phyloP scores from a whole-genome alignment of 805 yeast species.

The Diddensiella caesifluorescens region DNA sequence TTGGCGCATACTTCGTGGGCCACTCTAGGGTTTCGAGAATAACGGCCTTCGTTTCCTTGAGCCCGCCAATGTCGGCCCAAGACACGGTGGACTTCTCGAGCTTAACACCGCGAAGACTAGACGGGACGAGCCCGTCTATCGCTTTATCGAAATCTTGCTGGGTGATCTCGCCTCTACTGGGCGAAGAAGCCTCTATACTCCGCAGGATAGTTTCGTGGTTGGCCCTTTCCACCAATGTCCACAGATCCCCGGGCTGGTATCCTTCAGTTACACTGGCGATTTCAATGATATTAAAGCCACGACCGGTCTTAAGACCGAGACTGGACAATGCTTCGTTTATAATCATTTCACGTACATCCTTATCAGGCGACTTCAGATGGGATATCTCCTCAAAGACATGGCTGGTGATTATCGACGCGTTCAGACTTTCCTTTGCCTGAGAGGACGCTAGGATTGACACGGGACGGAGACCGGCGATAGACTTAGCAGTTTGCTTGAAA shows the following conservation, averaged over 20 bases:
- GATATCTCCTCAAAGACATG: slow-evolving; percentile 65
- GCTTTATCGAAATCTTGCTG: slow-evolving; percentile 49
- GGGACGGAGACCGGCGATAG: slow-evolving; percentile 37
- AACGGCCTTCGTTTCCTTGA: slow-evolving; percentile 65
- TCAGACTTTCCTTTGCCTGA: slow-evolving; percentile 58
- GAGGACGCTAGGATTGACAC: slow-evolving; percentile 60
- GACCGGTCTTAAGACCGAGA: slow-evolving; percentile 34
- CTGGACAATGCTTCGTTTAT: slow-evolving; percentile 39
- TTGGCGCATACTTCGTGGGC: slow-evolving; percentile 96
- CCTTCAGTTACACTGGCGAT: slow-evolving; percentile 76
- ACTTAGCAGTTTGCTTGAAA: slow-evolving; percentile 44
- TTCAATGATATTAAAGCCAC: slow-evolving; percentile 44
- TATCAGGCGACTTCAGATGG: slow-evolving; percentile 63
- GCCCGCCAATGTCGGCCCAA: slow-evolving; percentile 91
- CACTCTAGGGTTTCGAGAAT: slow-evolving; percentile 87
- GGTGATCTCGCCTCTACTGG: slow-evolving; percentile 6
- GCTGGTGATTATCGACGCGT: slow-evolving; percentile 54
- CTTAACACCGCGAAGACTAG: slow-evolving; percentile 80
- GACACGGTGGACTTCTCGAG: slow-evolving; percentile 66
- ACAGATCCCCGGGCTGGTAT: slow-evolving; percentile 76
- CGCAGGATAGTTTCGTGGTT: slow-evolving; percentile 31
- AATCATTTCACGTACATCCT: slow-evolving; percentile 49
- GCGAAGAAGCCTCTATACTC: slow-evolving; percentile 10
- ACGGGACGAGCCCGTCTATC: slow-evolving; percentile 65
- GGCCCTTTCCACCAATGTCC: slow-evolving; percentile 61